Evolutionary conservation across 192 early-diverging fungal species (phyloP), one percentile per base, ranked within the genome.

Genomic region (Linnemannia schmuckeri): DNA sequence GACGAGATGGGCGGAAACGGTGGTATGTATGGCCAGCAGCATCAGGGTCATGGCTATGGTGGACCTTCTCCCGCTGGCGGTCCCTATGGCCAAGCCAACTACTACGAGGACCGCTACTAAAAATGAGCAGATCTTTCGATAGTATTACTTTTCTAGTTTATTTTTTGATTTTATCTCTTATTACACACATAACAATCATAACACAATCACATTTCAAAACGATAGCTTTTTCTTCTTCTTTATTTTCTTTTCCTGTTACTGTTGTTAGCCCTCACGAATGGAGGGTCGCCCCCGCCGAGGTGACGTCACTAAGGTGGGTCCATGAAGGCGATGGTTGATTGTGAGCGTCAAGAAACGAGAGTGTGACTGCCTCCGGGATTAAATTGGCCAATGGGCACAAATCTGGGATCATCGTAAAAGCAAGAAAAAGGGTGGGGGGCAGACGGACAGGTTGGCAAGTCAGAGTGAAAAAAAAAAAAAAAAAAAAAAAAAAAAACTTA

Each of bases 1-100:
- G 92, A 94, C 76, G 92, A 93, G 38, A 81, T 89, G 73, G 76
- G 79, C 1, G 66, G 74, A 6, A 73, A 76, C 9, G 77, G 81
- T n/a, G 24, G 81, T 61, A 78, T 81, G 30, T 66, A 73, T 42
- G 75, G 77, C 57, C 75, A 77, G 40, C 75, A 70, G n/a, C 70
- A 71, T 1, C 70, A 52, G 12, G 76, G 76, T 6, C 55, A 61
- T 76, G 75, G 72, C 57, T 71, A 35, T 18, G 61, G 72, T 17
- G 76, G 76, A 41, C 52, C 61, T 40, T 71, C 78, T 1, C 78
- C 77, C 38, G 77, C 77, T 10, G 17, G 68, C 24, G 82, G 82
- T 12, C 73, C 55, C 20, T 81, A 87, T 63, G 85, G 85, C 30
- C 85, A 81, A 35, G 24, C 75, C 46, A 87, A 87, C 72, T 78